phyloP scores from a whole-genome alignment of 768 basidiomycete genomes.

The Tulasnella sp. region DNA sequence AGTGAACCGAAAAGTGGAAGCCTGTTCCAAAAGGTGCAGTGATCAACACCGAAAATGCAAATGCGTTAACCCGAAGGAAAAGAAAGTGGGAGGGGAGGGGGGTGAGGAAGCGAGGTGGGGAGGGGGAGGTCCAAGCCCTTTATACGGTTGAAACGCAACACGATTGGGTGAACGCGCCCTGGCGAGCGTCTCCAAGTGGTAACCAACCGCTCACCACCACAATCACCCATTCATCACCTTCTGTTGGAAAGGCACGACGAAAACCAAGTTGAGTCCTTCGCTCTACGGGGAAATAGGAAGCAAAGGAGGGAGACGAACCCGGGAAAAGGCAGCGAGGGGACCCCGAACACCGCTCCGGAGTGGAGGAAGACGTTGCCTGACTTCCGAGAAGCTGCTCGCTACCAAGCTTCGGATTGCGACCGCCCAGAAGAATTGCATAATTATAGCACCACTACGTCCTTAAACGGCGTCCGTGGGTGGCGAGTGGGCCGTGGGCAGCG shows the following conservation, averaged over 20 bases:
- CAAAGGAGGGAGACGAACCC: not conserved
- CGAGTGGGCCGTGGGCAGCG: not conserved
- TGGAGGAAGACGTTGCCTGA: not conserved
- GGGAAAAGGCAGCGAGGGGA: not conserved
- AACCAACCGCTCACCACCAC: not conserved
- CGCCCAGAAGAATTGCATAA: not conserved
- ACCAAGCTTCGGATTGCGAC: not conserved
- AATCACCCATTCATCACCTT: not conserved
- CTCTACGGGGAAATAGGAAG: not conserved
- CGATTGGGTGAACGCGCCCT: not conserved
- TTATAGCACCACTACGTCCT: not conserved
- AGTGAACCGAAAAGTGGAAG: conserved; percentile 26
- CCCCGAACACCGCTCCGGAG: not conserved
- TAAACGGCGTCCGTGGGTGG: not conserved
- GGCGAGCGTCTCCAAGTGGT: conserved; percentile 11
- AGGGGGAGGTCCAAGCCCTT: not conserved
- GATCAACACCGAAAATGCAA: conserved; percentile 11
- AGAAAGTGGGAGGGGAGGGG: not conserved
- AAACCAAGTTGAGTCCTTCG: not conserved
- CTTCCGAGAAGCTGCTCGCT: conserved; percentile 8
- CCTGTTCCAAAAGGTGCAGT: conserved; percentile 31
- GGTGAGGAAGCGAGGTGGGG: not conserved
- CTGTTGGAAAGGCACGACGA: not conserved
- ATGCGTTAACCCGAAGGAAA: not conserved
- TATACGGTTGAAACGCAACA: not conserved